Evolutionary conservation across 2,329 filamentous ascomycete genomes (phyloP), one percentile per base, ranked within the genome.

Genomic region (Colletotrichum noveboracense): DNA sequence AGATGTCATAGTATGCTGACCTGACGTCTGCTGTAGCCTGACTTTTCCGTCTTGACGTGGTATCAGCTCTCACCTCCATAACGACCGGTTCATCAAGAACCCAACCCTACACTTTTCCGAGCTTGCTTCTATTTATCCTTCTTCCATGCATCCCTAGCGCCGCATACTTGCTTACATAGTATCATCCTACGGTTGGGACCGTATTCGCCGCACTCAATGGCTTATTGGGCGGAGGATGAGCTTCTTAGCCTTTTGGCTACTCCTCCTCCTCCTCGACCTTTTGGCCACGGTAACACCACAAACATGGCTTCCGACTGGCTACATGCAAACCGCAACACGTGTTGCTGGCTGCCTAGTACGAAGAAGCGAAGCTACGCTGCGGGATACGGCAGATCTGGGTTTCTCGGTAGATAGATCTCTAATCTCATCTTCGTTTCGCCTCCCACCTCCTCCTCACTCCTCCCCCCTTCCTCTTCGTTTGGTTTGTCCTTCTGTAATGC

Each of bases 1-100:
- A 70, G n/a, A 66, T 74, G 67, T 61, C 67, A 70, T 60, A 60
- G 52, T 71, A 52, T 18, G 67, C 52, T 60, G 61, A 71, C 61
- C 48, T 55, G 55, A 61, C 68, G 30, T 71, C 66, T 58, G 66
- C 32, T 43, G 66, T 32, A 58, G 34, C 10, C 21, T 61, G 62
- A 36, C 55, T 24, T 60, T 55, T 52, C 28, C 18, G 30, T 38
- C 7, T 10, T 43, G 52, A 24, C n/a, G 24, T 61, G 5, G 48
- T 43, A 68, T 52, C 21, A n/a, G 32, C 7, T 58, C 34, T n/a
- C 8, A 8, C 18, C 67, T 36, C 48, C 43, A 36, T 32, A 36
- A 32, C n/a, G n/a, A 56, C 65, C 28, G 14, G 26, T 32, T 16
- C 28, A n/a, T 21, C 30, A 10, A 13, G 58, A 12, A 30, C 21